Base-by-base conservation (phyloP, 83 land plant species). In the Picea abies region DNA sequence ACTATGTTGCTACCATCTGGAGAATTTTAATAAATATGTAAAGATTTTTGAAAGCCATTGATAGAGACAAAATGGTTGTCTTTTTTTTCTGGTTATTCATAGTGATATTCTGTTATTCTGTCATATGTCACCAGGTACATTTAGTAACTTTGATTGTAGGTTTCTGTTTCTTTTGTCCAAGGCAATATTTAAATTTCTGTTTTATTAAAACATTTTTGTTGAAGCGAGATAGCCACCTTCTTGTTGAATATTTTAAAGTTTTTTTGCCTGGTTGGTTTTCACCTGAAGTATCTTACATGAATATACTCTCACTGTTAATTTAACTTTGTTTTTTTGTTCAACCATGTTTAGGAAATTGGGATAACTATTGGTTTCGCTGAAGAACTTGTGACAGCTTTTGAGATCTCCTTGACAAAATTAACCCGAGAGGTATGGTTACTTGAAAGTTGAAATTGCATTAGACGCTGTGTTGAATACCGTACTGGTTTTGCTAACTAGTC, bases 361-460 rank as follows among this genome's bases (percentile, higher is more conserved):
- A 11, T 41, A 20, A 72, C 76, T 37, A 25, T 23, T 49, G 61
- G 8, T 83, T 63, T 81, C 39, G 87, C 82, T 32, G 88, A 90
- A 81, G 81, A 76, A 67, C 47, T 92, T 80, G 86, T 87, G 47
- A 87, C 90, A 72, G 83, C 92, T 5, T 82, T 82, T 82, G 15
- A 69, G 7, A 83, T 88, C 44, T 61, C 85, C 37, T 29, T 90
- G 85, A 88, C 73, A 83, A 81, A 88, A 12, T 49, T 80, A 35
- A 82, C 14, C 22, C 82, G 66, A 84, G 79, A 26, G 89, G 94
- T 92, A 88, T 44, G 73, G 37, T 3, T 67, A 60, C 64, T 20
- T 23, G 11, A 64, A n/a, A 81, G 67, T 63, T 23, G 11, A 64
- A n/a, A 81, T 73, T 63, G 41, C 60, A 32, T 60, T 64, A 25